Base-by-base conservation (phyloP, 768 basidiomycete species). In the Crucibulum laeve region DNA sequence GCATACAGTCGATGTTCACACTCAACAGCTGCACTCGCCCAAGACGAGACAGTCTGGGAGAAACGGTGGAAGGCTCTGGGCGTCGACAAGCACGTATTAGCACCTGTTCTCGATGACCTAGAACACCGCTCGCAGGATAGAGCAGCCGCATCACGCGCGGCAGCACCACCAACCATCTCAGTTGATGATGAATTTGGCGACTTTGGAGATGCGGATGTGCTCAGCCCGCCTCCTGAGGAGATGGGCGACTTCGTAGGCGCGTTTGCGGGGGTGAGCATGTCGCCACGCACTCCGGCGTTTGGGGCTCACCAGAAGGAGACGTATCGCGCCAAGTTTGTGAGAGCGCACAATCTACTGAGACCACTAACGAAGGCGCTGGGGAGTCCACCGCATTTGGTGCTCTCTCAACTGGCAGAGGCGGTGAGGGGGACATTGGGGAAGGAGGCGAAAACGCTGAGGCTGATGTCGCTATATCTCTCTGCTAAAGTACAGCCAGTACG, bases 111-210 rank as follows among this genome's bases (percentile, higher is more conserved):
- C 26, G 82, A 85, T 44, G 68, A 76, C 11, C 68, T 89, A 21
- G 83, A 89, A 60, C 55, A 61, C 8, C 66, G 64, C 46, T 57
- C 62, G 36, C 64, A 66, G 21, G 69, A 71, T 14, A 68, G 68
- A 48, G 55, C 60, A 2, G 64, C 54, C 4, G 57, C 58, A 4
- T 58, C 64, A 11, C 64, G 71, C 36, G 66, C 72, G 0, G 68
- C 63, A 13, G 74, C 72, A 8, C 81, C 85, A 14, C 78, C 87
- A 1, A 80, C 77, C 1, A 74, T 85, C 22, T 53, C 73, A 7
- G 79, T 83, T 13, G 86, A 91, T 47, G 90, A 94, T 53, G 91
- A 91, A 19, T 95, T 95, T 63, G 93, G 91, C 3, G 91, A 93
- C 56, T 91, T 92, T 57, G 76, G 85, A 1, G 68, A 73, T 0